Base-by-base conservation (phyloP, 345 rosid genomes). In the Eucalyptus regnans region DNA sequence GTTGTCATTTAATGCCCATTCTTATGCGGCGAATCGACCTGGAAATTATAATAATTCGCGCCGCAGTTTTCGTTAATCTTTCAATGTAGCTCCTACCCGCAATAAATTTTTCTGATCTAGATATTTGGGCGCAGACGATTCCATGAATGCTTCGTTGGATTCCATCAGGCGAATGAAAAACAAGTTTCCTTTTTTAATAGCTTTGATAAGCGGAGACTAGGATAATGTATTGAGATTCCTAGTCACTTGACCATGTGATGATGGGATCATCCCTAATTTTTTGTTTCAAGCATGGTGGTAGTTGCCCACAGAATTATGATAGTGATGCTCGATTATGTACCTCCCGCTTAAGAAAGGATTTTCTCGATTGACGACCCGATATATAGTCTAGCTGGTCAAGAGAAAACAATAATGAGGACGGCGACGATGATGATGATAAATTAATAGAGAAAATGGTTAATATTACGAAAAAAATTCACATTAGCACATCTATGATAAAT, bases 381-480 rank as follows among this genome's bases (percentile, higher is more conserved):
- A 37, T 37, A 37, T 71, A 10, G 25, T 37, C 41, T 71, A 10
- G 27, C 46, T 41, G 4, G 27, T 37, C 41, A 9, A 71, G 25
- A 1, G 5, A 71, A 37, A 71, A 37, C 5, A 37, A 17, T 3
- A 10, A 37, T 12, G 81, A 37, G 1, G 83, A 71, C 1, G 12
- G 18, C 0, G 46, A 37, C 1, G 4, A 71, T 0, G 7, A 2
- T 12, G 62, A 71, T 17, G 20, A 9, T 37, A 18, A 37, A 71
- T 18, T 6, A 9, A 41, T 20, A 76, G 27, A 44, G 27, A 37
- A 76, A 37, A 18, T 0, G 83, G 1, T 52, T 52, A 20, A 18
- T 52, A 52, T 0, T 1, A 52, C 0, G 5, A 3, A 52, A 52
- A 52, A 7, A 0, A 52, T 52, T 1, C 0, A 8, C 20, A 52